A percentile compares a stretch with the other conserved stretches of the same genome.
phyloP scores from a whole-genome alignment of 192 early-diverging fungal genomes.

The Backusella westeae region DNA sequence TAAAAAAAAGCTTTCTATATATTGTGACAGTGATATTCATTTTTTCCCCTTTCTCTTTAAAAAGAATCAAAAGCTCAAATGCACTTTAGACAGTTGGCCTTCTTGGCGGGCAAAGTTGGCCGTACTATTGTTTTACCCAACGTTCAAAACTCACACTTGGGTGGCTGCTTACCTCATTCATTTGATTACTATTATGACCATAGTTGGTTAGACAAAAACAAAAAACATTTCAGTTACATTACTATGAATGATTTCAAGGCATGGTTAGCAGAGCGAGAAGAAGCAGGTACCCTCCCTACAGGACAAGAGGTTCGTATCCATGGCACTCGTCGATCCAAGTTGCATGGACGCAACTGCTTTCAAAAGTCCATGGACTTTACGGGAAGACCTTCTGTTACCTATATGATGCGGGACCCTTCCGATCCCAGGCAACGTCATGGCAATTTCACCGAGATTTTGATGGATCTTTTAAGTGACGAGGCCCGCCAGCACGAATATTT shows the following conservation, averaged over 20 bases:
- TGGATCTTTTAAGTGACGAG: constrained; percentile 7
- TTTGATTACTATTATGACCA: constrained; percentile 40
- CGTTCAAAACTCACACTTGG: constrained; percentile 36
- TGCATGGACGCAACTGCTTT: constrained; percentile 27
- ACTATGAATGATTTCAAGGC: constrained; percentile 28
- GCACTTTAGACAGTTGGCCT: constrained; percentile 39
- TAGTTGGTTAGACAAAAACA: constrained; percentile 34
- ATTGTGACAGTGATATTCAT: not conserved
- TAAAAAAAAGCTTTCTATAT: not conserved
- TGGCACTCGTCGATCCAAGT: not conserved
- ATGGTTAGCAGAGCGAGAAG: constrained; percentile 29
- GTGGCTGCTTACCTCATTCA: constrained; percentile 28
- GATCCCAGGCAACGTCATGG: not conserved
- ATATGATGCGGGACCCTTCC: constrained; percentile 7
- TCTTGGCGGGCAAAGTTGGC: constrained; percentile 27
- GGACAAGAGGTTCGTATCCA: constrained; percentile 27
- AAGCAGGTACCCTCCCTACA: constrained; percentile 8
- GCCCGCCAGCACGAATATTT: constrained; percentile 3
- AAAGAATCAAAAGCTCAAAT: constrained; percentile 43
- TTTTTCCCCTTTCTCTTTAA: not conserved
- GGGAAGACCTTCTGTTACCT: constrained; percentile 8
- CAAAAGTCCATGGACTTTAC: constrained; percentile 17
- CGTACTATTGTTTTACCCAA: constrained; percentile 43
- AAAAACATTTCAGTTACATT: constrained; percentile 32
- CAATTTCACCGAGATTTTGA: constrained; percentile 7